Evolutionary conservation across 768 basidiomycete species (phyloP), one percentile per base, ranked within the genome.

Genomic region (Naganishia kalamii): DNA sequence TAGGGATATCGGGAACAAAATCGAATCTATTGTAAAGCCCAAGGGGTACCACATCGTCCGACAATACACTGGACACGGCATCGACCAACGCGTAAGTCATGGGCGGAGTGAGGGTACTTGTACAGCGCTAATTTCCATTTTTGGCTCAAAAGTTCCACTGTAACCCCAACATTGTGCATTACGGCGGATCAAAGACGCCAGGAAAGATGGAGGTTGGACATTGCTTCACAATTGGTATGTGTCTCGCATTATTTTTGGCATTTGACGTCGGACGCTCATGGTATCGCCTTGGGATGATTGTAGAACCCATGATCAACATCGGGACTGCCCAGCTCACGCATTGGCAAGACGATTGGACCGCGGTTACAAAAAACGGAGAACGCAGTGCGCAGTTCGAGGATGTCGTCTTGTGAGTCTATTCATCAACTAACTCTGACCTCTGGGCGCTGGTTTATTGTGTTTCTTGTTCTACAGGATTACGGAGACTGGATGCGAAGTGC

Each of bases 381-480:
- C 82, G 84, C 63, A 92, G 90, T 66, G 96, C 96, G 1, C 96
- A 99, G 74, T 99, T 97, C 74, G 96, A 99, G 77, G 96, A 99
- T 73, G 97, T 94, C 0, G 80, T 99, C 37, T 78, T 99, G 92
- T 93, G 73, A 71, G 91, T 84, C 21, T 12, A 54, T 23, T 17
- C 54, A 62, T 60, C n/a, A 19, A 46, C 70, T 46, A 40, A 37
- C 48, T 50, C 27, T 40, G 47, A 57, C 29, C 51, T 75, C 65
- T 35, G 43, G 33, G 19, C 27, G 21, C n/a, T 59, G 15, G 7
- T 40, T 21, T 48, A 32, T 17, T 25, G 41, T 29, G 52, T 29
- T 30, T 50, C 63, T 27, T 7, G 5, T 40, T 4, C 52, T 41
- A 64, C 73, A 96, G 92, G 60, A 87, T 97, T 71, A 96, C 92